phyloP scores from a whole-genome alignment of 1,284 basidiomycete species.

The Clitocybe nebularis region DNA sequence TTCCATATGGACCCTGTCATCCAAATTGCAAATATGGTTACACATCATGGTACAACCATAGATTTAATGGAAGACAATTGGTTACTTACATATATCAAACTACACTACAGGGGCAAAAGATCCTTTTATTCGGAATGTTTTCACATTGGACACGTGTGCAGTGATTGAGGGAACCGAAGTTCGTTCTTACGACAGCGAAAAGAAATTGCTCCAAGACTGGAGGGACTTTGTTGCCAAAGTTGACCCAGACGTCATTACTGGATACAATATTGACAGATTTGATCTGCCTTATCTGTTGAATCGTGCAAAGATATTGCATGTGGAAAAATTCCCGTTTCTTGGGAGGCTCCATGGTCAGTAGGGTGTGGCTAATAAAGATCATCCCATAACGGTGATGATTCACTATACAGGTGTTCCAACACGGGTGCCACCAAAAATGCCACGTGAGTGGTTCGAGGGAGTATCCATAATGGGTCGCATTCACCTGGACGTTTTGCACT shows the following conservation, averaged over 20 bases:
- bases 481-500: constrained; percentile 85
- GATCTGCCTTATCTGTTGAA: constrained; percentile 88
- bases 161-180: constrained; percentile 88
- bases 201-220: constrained; percentile 69
- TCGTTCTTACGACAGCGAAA: constrained; percentile 70
- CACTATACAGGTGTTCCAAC: no score
- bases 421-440: constrained; percentile 51
- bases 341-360: constrained; percentile 66
- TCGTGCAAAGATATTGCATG: constrained; percentile 69
- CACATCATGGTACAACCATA: constrained; percentile 62
- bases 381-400: constrained; percentile 52
- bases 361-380: background rate
- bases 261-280: constrained; percentile 86
- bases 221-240: constrained; percentile 74
- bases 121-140: constrained; percentile 86
- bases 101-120: constrained; percentile 79
- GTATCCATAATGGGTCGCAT: constrained; percentile 52
- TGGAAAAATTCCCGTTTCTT: constrained; percentile 64
- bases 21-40: constrained; percentile 93
- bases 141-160: constrained; percentile 82
- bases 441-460: background rate
- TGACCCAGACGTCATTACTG: constrained; percentile 87
- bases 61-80: background rate
- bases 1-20: constrained; percentile 80
- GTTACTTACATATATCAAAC: no score